Percentiles rank a stretch among this genome's conserved stretches.
Evolutionary conservation across 169 alveolate species (phyloP).

Genomic region (Toxoplasma gondii): DNA sequence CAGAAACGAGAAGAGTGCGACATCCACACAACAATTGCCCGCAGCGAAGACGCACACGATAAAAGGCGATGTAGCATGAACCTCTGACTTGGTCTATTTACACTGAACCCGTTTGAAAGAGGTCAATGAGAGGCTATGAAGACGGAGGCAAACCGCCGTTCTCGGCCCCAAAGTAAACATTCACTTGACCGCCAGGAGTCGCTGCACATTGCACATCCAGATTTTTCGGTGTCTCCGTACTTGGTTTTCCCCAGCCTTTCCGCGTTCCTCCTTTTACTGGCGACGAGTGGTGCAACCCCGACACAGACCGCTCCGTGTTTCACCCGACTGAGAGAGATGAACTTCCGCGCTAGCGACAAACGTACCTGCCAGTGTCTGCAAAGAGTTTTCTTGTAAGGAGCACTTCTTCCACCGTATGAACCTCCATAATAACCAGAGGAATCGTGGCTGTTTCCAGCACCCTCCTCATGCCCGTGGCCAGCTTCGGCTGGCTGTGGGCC

Average conservation of each 20-base stretch:
- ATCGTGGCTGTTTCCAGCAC: neutral
- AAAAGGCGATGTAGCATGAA: neutral
- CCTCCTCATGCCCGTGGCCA: neutral
- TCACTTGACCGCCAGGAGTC: neutral
- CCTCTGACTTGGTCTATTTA: neutral
- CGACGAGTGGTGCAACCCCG: too few species aligned
- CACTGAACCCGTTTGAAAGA: neutral
- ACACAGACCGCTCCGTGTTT: too few species aligned
- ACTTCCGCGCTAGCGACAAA: neutral
- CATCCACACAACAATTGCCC: neutral
- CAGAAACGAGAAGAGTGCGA: neutral
- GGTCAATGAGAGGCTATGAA: neutral
- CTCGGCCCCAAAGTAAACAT: neutral
- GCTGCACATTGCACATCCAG: too few species aligned
- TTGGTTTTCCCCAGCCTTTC: too few species aligned
- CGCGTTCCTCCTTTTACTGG: too few species aligned
- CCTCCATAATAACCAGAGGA: neutral
- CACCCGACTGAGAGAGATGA: too few species aligned
- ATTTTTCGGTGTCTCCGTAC: too few species aligned
- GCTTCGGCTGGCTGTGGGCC: slow-evolving; percentile 1
- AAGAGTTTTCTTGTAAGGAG: neutral
- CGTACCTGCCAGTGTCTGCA: slow-evolving; percentile 35
- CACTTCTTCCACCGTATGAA: neutral
- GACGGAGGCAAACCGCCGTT: too few species aligned
- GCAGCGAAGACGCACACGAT: neutral